Percentiles rank a stretch among this genome's conserved stretches.
Conservation (phyloP, 441 rosid genomes). For the Cnidoscolus chayamansa region DNA sequence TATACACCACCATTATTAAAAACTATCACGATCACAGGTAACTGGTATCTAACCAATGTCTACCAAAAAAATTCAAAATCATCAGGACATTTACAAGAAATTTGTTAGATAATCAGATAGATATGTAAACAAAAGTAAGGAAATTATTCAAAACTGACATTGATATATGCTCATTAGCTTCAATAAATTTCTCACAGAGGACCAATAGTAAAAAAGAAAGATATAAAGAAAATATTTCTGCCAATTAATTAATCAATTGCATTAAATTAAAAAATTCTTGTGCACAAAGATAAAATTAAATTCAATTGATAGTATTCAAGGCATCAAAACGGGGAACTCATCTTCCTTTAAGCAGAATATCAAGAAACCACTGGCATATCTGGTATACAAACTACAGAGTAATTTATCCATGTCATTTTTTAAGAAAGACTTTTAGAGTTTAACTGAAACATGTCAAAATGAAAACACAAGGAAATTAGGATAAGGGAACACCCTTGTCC, state of each 20-base stretch:
- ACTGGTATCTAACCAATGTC: conserved; percentile 86
- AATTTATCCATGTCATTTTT: background rate
- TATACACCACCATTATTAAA: conserved; percentile 94
- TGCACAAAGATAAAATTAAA: background rate
- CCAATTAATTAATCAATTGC: background rate
- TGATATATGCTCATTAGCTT: background rate
- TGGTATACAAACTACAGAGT: background rate
- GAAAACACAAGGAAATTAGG: background rate
- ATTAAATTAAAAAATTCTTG: background rate
- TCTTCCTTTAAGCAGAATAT: background rate
- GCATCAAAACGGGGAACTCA: background rate
- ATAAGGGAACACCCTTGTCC: background rate
- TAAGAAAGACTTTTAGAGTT: too few relatives aligned
- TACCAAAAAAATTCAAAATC: conserved; percentile 31
- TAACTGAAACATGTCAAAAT: too few relatives aligned
- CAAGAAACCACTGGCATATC: background rate
- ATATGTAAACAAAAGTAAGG: background rate
- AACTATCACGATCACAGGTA: conserved; percentile 81
- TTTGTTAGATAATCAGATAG: background rate
- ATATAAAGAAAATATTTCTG: background rate
- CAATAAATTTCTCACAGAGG: background rate
- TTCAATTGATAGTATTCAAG: background rate
- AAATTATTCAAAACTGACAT: background rate
- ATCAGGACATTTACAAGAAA: background rate
- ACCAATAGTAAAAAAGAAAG: background rate